Conservation (phyloP, 306 rosid genomes). For the Glycyrrhiza uralensis region DNA sequence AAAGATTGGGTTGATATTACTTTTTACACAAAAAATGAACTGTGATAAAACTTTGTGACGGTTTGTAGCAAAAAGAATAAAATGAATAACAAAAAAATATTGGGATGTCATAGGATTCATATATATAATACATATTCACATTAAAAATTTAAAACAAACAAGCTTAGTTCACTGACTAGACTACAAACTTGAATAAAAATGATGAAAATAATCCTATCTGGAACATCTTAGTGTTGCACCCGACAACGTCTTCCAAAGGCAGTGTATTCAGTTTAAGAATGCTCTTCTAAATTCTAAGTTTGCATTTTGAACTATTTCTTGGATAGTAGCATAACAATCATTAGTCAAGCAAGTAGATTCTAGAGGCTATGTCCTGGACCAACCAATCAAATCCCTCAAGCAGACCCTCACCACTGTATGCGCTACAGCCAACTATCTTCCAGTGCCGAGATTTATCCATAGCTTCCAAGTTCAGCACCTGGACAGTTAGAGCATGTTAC, state of each 20-base stretch:
- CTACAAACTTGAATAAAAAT: neutral
- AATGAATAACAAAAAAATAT: too few relatives aligned
- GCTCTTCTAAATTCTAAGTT: neutral
- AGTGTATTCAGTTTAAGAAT: neutral
- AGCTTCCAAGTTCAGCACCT: constrained; percentile 77
- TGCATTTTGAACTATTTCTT: neutral
- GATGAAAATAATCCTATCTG: neutral
- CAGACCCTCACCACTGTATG: constrained; percentile 72
- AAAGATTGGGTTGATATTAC: too few relatives aligned
- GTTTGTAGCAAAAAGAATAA: too few relatives aligned
- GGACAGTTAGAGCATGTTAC: neutral
- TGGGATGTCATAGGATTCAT: too few relatives aligned
- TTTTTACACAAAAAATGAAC: too few relatives aligned
- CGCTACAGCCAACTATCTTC: constrained; percentile 83
- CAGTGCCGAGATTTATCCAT: constrained; percentile 81
- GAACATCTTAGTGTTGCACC: neutral
- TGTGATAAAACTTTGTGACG: too few relatives aligned
- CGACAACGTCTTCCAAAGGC: neutral
- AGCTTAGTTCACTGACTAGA: neutral
- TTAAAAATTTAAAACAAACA: neutral
- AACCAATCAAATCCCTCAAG: constrained; percentile 86
- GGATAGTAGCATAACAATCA: neutral
- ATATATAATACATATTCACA: neutral
- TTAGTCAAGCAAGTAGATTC: constrained; percentile 67
- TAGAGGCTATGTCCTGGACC: constrained; percentile 85